Conservation (phyloP, 2,329 filamentous ascomycete species). For the Sordariomycetes sp. region DNA sequence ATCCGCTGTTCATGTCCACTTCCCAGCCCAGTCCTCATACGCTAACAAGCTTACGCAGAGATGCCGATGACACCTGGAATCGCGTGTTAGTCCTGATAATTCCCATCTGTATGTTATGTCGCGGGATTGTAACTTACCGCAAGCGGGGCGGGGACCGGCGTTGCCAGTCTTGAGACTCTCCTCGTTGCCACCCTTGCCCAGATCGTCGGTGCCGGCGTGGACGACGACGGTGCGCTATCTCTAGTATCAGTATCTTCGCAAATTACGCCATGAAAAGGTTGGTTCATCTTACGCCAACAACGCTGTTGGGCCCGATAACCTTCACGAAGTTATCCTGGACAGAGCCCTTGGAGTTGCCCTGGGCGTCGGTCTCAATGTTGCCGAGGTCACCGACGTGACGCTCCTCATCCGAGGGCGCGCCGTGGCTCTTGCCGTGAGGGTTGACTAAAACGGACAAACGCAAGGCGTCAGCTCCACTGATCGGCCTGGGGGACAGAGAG, state of each 20-base stretch:
- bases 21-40: neutral
- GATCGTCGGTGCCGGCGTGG: constrained; percentile 91
- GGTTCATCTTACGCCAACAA: constrained; percentile 62
- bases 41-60: constrained; percentile 43
- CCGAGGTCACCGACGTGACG: constrained; percentile 96
- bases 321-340: constrained; percentile 75
- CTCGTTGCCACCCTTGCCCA: constrained; percentile 82
- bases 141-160: constrained; percentile 84
- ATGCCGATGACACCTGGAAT: constrained; percentile 72
- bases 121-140: constrained; percentile 51
- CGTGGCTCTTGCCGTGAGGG: constrained; percentile 85
- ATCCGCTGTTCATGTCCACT: neutral
- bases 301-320: constrained; percentile 89
- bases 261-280: constrained; percentile 7
- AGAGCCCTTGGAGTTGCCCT: constrained; percentile 80
- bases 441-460: constrained; percentile 53
- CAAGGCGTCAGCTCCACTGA: neutral
- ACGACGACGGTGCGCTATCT: constrained; percentile 80
- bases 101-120: neutral
- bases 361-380: constrained; percentile 89
- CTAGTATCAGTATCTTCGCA: constrained; percentile 10
- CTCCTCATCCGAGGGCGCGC: constrained; percentile 65
- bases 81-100: constrained; percentile 5
- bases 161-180: constrained; percentile 99
- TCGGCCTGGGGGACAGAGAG: neutral